Evolutionary conservation across 805 yeast species (phyloP).

Genomic region (Wickerhamiella brachini): DNA sequence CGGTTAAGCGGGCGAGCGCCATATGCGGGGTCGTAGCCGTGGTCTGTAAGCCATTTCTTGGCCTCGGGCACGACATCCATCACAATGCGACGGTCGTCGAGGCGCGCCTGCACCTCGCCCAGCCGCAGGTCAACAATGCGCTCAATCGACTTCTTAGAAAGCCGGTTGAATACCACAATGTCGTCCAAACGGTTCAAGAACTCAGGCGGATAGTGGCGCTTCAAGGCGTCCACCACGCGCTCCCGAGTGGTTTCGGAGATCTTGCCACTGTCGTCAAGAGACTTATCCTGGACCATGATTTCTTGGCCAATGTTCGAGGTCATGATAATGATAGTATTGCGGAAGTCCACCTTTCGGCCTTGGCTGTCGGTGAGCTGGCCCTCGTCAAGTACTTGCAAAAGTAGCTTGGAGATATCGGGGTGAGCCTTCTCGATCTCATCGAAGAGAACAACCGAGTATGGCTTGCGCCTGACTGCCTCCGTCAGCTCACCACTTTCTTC

Average conservation of each 20-base stretch:
- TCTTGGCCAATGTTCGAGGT: slow-evolving; percentile 96
- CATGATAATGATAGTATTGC: slow-evolving; percentile 90
- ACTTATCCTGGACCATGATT: slow-evolving; percentile 48
- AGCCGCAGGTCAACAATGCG: slow-evolving; percentile 78
- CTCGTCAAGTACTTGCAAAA: slow-evolving; percentile 87
- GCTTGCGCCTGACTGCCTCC: slow-evolving; percentile 90
- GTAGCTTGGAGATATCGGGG: slow-evolving; percentile 80
- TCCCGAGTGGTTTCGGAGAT: slow-evolving; percentile 41
- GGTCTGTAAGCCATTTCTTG: slow-evolving; percentile 61
- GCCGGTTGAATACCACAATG: slow-evolving; percentile 80
- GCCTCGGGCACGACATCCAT: slow-evolving; percentile 46
- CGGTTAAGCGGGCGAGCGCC: slow-evolving; percentile 97
- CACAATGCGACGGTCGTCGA: slow-evolving; percentile 61
- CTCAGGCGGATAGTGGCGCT: slow-evolving; percentile 76
- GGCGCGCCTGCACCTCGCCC: slow-evolving; percentile 63
- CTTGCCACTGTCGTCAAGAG: slow-evolving; percentile 37
- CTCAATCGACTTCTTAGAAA: slow-evolving; percentile 60
- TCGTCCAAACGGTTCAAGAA: slow-evolving; percentile 91
- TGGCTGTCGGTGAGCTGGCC: slow-evolving; percentile 91
- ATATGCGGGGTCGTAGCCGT: slow-evolving; percentile 82
- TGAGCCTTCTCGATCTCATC: slow-evolving; percentile 98
- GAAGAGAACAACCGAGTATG: slow-evolving; percentile 81
- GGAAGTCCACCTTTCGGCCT: slow-evolving; percentile 87
- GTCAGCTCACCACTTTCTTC: slow-evolving; percentile 91
- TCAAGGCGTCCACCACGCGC: slow-evolving; percentile 55